Conservation (phyloP, 2,329 filamentous ascomycete species). For the Exophiala alcalophila region DNA sequence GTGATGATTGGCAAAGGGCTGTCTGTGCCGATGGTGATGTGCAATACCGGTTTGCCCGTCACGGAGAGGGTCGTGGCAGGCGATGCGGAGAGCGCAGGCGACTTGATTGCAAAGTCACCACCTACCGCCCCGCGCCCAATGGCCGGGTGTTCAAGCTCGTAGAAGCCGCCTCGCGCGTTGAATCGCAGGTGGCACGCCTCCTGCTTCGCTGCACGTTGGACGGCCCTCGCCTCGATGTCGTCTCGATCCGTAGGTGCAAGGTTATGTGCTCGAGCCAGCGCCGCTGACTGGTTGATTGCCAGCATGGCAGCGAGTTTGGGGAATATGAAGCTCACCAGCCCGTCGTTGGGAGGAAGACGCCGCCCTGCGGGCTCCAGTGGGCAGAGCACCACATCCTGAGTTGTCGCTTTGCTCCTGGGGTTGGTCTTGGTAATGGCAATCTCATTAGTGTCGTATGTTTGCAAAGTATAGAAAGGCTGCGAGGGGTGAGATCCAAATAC, state of each 20-base stretch:
- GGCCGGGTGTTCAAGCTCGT: constrained; percentile 48
- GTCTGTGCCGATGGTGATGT: constrained; percentile 41
- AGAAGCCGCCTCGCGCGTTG: constrained; percentile 41
- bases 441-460: constrained; percentile 43
- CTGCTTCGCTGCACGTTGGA: constrained; percentile 44
- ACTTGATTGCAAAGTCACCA: constrained; percentile 18
- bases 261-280: constrained; percentile 40
- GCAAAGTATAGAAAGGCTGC: constrained; percentile 46
- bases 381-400: constrained; percentile 44
- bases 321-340: constrained; percentile 46
- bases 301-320: constrained; percentile 50
- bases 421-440: constrained; percentile 43
- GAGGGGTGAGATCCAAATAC: constrained; percentile 41
- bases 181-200: constrained; percentile 48
- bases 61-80: constrained; percentile 17
- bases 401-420: constrained; percentile 33
- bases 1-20: constrained; percentile 40
- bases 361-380: constrained; percentile 40
- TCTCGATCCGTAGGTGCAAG: constrained; percentile 42
- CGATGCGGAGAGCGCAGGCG: constrained; percentile 8
- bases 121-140: constrained; percentile 33
- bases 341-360: constrained; percentile 41
- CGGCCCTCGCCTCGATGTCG: constrained; percentile 44
- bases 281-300: constrained; percentile 46
- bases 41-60: constrained; percentile 33